Conservation (phyloP, 2,329 filamentous ascomycete species). For the Fonsecaea monophora region DNA sequence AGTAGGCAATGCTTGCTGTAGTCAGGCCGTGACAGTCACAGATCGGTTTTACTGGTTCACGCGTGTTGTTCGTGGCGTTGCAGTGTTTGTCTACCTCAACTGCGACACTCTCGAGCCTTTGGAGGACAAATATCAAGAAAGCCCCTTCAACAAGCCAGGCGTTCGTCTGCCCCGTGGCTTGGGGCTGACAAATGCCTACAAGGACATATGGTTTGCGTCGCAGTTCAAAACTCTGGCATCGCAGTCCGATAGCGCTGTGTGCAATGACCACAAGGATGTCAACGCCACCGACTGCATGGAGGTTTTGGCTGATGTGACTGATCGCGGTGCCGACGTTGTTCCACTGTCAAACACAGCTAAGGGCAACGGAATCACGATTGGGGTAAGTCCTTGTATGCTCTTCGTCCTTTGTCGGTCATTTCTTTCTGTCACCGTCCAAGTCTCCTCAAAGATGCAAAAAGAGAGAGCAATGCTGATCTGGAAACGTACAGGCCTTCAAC, state of each 20-base stretch:
- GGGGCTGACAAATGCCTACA: constrained; percentile 11
- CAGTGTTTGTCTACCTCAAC: constrained; percentile 22
- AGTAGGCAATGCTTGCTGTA: constrained; percentile 13
- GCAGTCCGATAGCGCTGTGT: not conserved
- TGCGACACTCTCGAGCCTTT: constrained; percentile 18
- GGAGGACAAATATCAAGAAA: constrained; percentile 16
- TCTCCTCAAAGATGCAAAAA: not conserved
- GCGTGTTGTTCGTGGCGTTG: constrained; percentile 13
- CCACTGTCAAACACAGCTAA: not conserved
- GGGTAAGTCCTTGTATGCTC: constrained; percentile 1
- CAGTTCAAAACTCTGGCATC: not conserved
- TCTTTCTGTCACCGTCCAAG: not conserved
- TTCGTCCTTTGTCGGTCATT: not conserved
- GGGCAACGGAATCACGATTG: not conserved
- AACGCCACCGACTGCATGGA: constrained; percentile 13
- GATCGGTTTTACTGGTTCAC: not conserved
- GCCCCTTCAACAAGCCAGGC: constrained; percentile 7
- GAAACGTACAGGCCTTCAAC: not conserved
- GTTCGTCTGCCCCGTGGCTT: constrained; percentile 18
- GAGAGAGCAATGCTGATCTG: not conserved
- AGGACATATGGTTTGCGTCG: constrained; percentile 19
- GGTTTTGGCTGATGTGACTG: not conserved
- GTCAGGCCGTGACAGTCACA: constrained; percentile 71
- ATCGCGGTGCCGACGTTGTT: constrained; percentile 1
- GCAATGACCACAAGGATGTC: not conserved